Evolutionary conservation across 2,329 filamentous ascomycete species (phyloP).

Genomic region (Cercospora zeae-maydis): DNA sequence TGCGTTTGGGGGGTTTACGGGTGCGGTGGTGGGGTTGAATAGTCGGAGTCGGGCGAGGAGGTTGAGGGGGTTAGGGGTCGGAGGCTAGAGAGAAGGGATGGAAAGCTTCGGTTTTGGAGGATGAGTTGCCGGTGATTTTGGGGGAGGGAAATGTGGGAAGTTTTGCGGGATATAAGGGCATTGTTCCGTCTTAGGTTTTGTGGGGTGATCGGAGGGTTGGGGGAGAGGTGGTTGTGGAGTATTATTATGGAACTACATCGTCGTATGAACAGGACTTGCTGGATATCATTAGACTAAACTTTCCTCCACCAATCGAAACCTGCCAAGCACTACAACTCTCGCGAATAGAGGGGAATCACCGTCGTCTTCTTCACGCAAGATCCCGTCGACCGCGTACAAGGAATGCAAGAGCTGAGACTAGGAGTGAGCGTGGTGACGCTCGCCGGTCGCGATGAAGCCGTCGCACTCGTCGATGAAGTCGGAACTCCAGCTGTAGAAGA

Average conservation of each 20-base stretch:
- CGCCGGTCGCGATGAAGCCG: not conserved
- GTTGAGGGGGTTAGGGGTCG: constrained; percentile 47
- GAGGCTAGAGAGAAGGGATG: constrained; percentile 45
- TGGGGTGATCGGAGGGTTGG: not conserved
- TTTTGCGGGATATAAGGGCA: constrained; percentile 23
- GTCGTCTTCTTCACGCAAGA: not conserved
- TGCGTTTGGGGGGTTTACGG: constrained; percentile 40
- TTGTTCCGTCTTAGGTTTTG: constrained; percentile 12
- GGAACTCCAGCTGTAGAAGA: not conserved
- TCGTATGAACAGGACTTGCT: no score
- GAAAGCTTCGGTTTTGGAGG: constrained; percentile 39
- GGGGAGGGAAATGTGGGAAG: constrained; percentile 29
- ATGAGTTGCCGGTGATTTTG: constrained; percentile 42
- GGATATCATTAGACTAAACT: no score
- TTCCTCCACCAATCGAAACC: no score
- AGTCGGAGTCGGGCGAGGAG: constrained; percentile 45
- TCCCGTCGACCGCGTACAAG: not conserved
- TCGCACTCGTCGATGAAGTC: no score
- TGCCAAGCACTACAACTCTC: not conserved
- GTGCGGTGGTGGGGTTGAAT: constrained; percentile 43
- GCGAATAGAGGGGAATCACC: not conserved
- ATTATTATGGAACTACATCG: no score
- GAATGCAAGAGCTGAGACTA: not conserved
- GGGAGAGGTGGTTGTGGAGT: no score
- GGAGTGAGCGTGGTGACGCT: not conserved